Evolutionary conservation across 805 yeast genomes (phyloP).

Genomic region (Myxozyma nipponensis): DNA sequence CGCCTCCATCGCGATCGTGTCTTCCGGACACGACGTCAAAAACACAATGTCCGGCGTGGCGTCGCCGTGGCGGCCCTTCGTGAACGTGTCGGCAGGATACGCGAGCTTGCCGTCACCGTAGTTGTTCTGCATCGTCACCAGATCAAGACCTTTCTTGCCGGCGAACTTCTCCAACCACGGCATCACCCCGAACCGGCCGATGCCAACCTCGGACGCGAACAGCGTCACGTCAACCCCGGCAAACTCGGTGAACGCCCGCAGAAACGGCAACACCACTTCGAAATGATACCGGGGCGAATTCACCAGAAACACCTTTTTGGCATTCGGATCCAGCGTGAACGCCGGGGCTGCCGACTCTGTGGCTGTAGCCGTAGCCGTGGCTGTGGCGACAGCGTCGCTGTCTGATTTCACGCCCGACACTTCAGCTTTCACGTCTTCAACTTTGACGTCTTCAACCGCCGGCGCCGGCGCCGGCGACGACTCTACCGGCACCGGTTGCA

Average conservation of each 20-base stretch:
- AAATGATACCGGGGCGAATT: constrained; percentile 23
- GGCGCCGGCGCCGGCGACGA: background rate
- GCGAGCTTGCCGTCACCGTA: background rate
- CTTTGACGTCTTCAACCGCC: background rate
- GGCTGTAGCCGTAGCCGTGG: background rate
- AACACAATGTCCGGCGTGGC: constrained; percentile 19
- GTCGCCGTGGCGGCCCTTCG: background rate
- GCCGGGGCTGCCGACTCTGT: background rate
- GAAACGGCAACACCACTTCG: constrained; percentile 23
- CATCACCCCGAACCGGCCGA: constrained; percentile 17
- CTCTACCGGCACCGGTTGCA: background rate
- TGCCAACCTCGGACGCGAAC: constrained; percentile 7
- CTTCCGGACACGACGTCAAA: constrained; percentile 23
- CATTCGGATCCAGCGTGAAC: no score
- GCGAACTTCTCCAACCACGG: constrained; percentile 17
- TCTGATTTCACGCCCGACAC: background rate
- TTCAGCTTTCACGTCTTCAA: background rate
- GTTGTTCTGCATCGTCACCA: constrained; percentile 3
- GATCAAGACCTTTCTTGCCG: constrained; percentile 4
- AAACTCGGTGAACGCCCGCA: constrained; percentile 11
- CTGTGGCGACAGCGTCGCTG: background rate
- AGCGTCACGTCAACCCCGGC: constrained; percentile 7
- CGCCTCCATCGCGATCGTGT: constrained; percentile 1
- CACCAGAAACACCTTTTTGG: constrained; percentile 9
- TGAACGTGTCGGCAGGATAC: background rate